These are phyloP conservation scores for Tetrapisispora pingtungensis DNA, from an alignment of 805 yeast genomes.

Conservation along the genomic window DNA sequence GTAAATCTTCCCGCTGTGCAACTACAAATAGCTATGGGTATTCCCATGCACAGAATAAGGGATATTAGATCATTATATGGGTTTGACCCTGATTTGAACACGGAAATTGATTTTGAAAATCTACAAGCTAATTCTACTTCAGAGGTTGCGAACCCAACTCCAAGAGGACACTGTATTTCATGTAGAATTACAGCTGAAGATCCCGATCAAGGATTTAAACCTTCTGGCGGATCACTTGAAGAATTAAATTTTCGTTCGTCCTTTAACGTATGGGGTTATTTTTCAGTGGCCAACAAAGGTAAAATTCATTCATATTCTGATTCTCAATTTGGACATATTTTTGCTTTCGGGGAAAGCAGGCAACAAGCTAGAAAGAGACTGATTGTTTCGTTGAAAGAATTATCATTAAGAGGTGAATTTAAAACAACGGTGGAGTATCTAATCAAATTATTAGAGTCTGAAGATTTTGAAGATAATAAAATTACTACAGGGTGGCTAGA, in stretches of 20 bases:
- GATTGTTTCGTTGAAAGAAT: conserved; percentile 96
- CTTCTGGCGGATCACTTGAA: conserved; percentile 92
- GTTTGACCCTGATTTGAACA: conserved; percentile 85
- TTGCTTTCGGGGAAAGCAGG: conserved; percentile 98
- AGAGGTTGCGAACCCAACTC: conserved; percentile 82
- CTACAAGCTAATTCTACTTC: conserved; percentile 60
- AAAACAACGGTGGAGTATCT: conserved; percentile 95
- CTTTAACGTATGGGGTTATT: conserved; percentile 98
- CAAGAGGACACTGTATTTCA: conserved; percentile 98
- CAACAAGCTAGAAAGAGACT: conserved; percentile 96
- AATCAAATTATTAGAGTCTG: conserved; percentile 89
- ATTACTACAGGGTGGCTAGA: conserved; percentile 99
- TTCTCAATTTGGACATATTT: conserved; percentile 97
- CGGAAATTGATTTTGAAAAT: conserved; percentile 66
- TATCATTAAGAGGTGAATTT: conserved; percentile 96
- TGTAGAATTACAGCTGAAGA: conserved; percentile 99
- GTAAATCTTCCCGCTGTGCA: conserved; percentile 98
- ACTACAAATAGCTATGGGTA: conserved; percentile 98
- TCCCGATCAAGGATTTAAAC: conserved; percentile 98
- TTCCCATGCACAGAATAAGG: conserved; percentile 87
- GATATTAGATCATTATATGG: conserved; percentile 92
- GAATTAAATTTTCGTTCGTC: conserved; percentile 95
- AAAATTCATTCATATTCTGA: conserved; percentile 97
- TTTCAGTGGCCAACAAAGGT: conserved; percentile 92
- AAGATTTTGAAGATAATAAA: conserved; percentile 90